Evolutionary conservation across 2,329 filamentous ascomycete genomes (phyloP), one percentile per base, ranked within the genome.

Genomic region (Neofusicoccum sp.): DNA sequence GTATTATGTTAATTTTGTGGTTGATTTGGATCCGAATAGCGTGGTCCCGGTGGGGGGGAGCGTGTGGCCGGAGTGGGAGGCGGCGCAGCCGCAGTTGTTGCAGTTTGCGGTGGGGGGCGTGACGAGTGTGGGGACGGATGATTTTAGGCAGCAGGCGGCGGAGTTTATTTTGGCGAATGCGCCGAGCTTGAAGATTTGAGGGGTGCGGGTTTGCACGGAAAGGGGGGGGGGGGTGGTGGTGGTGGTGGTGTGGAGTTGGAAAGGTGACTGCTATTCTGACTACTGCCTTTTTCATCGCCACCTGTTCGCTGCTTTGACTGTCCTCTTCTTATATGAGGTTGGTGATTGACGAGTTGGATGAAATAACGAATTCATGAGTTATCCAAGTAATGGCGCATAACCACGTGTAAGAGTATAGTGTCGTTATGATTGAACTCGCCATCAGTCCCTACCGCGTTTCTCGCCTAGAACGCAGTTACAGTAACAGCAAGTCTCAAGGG

Each of bases 1-100:
- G 86, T 93, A 92, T 72, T 93, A 91, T 68, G 79, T 87, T 67
- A 86, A 84, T 54, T 93, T 93, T 69, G 68, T 92, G 6, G 82
- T 90, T 71, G 84, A 86, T 44, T 73, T 87, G 44, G 84, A 93
- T 69, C 90, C 90, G 1, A 93, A 93, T 67, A 73, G 78, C 24
- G 83, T 74, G 1, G 75, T 75, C 4, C 54, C 63, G 7, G 63
- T 66, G 3, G 77, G 62, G 65, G 12, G 6, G 11, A 31, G 31
- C 11, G 76, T 65, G 66, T 86, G 84, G 84, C 84, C 84, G 36
- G 71, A 80, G 65, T 88, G 84, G 82, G 72, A 44, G 28, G 77
- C 72, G 12, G 68, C 75, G 3, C 71, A 69, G 1, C 78, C 80
- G 60, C 73, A 83, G 68, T 69, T 91, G 62, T 70, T 84, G 67